Conservation (phyloP, 257 asterid species). For the Salvia rosmarinus region DNA sequence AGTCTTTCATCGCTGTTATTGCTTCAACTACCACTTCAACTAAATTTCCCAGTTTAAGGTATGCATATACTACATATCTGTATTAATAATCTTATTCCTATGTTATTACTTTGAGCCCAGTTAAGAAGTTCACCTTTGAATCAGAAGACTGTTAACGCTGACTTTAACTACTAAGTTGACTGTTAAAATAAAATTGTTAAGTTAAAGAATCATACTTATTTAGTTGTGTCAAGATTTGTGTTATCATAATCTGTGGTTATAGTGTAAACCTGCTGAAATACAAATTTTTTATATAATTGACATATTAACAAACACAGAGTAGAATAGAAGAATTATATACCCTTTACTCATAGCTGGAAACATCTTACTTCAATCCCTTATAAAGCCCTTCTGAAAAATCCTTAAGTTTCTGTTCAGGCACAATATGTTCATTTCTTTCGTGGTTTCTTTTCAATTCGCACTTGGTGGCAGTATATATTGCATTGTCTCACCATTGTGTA, state of each 20-base stretch:
- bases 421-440: not conserved
- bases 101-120: not conserved
- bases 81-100: not conserved
- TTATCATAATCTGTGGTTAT: not conserved
- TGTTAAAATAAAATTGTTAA: not conserved
- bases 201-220: not conserved
- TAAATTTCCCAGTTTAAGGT: slow-evolving; percentile 4
- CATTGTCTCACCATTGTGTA: slow-evolving; percentile 14
- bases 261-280: not conserved
- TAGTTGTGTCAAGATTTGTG: not conserved
- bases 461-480: slow-evolving; percentile 13
- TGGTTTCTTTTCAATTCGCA: slow-evolving; percentile 7
- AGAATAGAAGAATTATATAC: not conserved
- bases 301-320: not conserved
- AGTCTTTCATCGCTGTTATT: slow-evolving; percentile 51
- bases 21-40: slow-evolving; percentile 21
- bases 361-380: not conserved
- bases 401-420: not conserved
- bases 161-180: too few species aligned
- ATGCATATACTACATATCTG: not conserved
- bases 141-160: too few species aligned
- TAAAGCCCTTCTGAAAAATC: not conserved
- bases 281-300: not conserved
- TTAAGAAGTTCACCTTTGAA: not conserved
- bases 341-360: slow-evolving; percentile 12